Evolutionary conservation across 352 stramenopile species (phyloP), one percentile per base, ranked within the genome.

Genomic region (Globisporangium takayamanum): DNA sequence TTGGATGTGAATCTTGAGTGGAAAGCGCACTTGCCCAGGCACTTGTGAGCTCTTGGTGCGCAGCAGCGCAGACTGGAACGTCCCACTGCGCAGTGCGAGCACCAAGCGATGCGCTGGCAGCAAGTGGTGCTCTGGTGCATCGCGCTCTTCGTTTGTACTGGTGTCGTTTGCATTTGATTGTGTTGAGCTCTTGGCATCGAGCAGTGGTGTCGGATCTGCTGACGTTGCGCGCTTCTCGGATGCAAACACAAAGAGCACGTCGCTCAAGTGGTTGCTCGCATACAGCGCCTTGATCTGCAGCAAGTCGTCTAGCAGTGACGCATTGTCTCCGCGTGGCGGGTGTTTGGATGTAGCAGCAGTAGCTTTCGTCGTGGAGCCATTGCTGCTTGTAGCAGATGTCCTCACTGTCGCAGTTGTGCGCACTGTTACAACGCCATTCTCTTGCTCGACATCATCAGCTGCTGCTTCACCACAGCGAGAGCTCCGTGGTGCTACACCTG

Each of bases 201-300:
- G 47, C 28, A 26, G n/a, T 1, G 33, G 16, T 16, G 12, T 18
- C 28, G 22, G 30, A 48, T 12, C 33, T 28, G 18, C 44, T 28
- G 28, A n/a, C 28, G 50, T 5, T 20, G 39, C 37, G 25, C 36
- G 57, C 18, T 67, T 53, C 41, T 83, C 76, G 1, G 69, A 67
- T 3, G 84, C 72, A 62, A 92, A 92, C 28, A 91, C 60, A 51
- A 94, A 91, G 22, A 90, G 54, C 28, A 91, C 80, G 54, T 94
- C 84, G 55, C 84, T 94, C 22, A 92, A 57, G 57, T 91, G 73
- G 60, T 78, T 80, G 66, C 74, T 90, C 1, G 68, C 80, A 60
- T 79, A 94, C 28, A 94, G 66, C 15, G 57, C 55, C 47, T 74
- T 74, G 33, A 92, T 59, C 57, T 78, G 67, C 47, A 79, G 73